Conservation (phyloP, 2,329 filamentous ascomycete genomes). For the Chaetomiaceae sp. region DNA sequence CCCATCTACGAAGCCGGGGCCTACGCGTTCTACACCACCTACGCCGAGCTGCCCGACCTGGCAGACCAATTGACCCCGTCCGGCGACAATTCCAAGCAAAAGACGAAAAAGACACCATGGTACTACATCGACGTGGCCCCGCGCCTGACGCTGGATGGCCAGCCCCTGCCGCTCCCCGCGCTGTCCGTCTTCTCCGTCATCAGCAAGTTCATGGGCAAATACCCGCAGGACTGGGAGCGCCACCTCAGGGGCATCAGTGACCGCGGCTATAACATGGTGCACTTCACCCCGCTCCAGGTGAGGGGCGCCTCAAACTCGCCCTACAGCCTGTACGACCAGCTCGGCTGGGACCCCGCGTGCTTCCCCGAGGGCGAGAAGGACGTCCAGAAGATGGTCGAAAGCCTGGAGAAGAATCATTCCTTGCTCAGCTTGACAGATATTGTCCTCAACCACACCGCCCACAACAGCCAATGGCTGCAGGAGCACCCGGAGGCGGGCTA, state of each 20-base stretch:
- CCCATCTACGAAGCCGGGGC: conserved; percentile 79
- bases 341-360: conserved; percentile 73
- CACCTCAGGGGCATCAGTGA: conserved; percentile 84
- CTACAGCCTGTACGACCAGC: conserved; percentile 93
- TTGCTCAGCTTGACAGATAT: conserved; percentile 90
- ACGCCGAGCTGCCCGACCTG: conserved; percentile 78
- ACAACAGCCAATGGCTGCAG: conserved; percentile 91
- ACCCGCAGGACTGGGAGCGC: conserved; percentile 83
- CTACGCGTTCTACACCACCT: conserved; percentile 92
- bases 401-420: conserved; percentile 79
- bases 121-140: conserved; percentile 96
- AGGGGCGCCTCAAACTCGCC: conserved; percentile 91
- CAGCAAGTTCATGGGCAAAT: conserved; percentile 97
- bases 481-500: conserved; percentile 95
- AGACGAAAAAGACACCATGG: conserved; percentile 64
- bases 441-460: conserved; percentile 94
- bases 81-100: conserved; percentile 42
- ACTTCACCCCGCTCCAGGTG: conserved; percentile 91
- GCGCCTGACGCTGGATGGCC: conserved; percentile 66
- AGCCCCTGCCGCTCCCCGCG: conserved; percentile 75
- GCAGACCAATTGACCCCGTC: conserved; percentile 50
- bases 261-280: conserved; percentile 97
- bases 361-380: conserved; percentile 86
- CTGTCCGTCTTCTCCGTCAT: conserved; percentile 90
- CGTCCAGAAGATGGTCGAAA: conserved; percentile 68